Evolutionary conservation across 2,329 filamentous ascomycete genomes (phyloP), one percentile per base, ranked within the genome.

Genomic region (Ciborinia camelliae): DNA sequence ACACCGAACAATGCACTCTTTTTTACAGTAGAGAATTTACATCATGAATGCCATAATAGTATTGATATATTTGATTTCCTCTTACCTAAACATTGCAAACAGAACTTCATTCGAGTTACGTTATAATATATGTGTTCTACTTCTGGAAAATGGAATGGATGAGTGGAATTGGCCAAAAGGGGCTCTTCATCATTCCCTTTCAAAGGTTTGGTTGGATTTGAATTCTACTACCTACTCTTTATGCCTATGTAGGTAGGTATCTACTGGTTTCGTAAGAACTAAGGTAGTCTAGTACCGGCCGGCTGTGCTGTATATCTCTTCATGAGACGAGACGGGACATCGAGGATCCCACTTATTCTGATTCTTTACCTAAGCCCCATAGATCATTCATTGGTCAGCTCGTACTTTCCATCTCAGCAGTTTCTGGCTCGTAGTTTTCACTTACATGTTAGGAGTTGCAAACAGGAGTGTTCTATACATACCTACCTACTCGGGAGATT

Each of bases 1-100:
- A n/a, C n/a, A n/a, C n/a, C n/a, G n/a, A 58, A 58, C 54, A 58
- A 58, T 58, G 41, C 55, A 41, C 15, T 14, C 20, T 47, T 35
- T 10, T n/a, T n/a, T n/a, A n/a, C n/a, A n/a, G n/a, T n/a, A n/a
- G 18, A 20, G 55, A 47, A 47, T 58, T 58, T 58, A 58, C 54
- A 45, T 58, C 39, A 58, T 58, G 39, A 58, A 58, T 45, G 39
- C 39, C 39, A 45, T 45, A 32, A 57, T 23, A 23, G 12, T 45
- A 23, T 26, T 26, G 6, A 20, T n/a, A 28, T 23, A 41, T 37
- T 26, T 26, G 6, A 20, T n/a, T 41, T 23, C 28, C 52, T 37
- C 28, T 23, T 10, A 26, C 20, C 7, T 41, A 4, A 26, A 26
- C n/a, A 9, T 59, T 30, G 55, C 55, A 59, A 59, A 59, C 41